phyloP scores from a whole-genome alignment of 176 grass and related monocot species.

The Cenchrus purpureus region DNA sequence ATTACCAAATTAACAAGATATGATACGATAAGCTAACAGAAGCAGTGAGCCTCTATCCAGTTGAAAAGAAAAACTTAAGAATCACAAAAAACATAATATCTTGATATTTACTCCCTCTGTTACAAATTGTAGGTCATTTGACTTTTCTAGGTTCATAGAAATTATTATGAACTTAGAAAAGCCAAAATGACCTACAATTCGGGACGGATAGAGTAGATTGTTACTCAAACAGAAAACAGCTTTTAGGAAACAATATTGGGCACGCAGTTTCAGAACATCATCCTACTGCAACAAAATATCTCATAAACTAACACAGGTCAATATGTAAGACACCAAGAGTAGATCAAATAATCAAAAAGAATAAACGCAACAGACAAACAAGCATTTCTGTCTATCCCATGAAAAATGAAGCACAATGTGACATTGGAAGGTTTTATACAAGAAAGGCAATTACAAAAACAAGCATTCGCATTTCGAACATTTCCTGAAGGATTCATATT shows the following conservation, averaged over 20 bases:
- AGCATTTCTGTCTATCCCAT: neutral
- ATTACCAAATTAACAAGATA: conserved; percentile 19
- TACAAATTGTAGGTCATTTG: too few species aligned
- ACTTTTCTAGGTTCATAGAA: too few species aligned
- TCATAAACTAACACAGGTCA: neutral
- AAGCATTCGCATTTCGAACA: conserved; percentile 7
- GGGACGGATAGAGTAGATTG: too few species aligned
- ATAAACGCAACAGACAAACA: neutral
- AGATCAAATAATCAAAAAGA: neutral
- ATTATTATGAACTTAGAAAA: too few species aligned
- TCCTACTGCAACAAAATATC: neutral
- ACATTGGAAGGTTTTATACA: neutral
- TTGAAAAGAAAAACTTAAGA: neutral
- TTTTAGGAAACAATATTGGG: too few species aligned
- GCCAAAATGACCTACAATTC: too few species aligned
- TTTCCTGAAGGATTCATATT: conserved; percentile 20
- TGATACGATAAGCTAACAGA: conserved; percentile 11
- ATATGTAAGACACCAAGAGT: neutral
- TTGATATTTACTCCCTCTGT: neutral
- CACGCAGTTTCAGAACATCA: too few species aligned
- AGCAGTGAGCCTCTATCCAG: neutral
- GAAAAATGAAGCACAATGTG: neutral
- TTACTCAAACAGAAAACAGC: too few species aligned
- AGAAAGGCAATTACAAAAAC: neutral
- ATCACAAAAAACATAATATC: neutral